Percentiles rank a stretch among this genome's conserved stretches.
These are phyloP conservation scores for Austroboletus niveus DNA, from an alignment of 1,284 basidiomycete genomes.

Conservation along the genomic window DNA sequence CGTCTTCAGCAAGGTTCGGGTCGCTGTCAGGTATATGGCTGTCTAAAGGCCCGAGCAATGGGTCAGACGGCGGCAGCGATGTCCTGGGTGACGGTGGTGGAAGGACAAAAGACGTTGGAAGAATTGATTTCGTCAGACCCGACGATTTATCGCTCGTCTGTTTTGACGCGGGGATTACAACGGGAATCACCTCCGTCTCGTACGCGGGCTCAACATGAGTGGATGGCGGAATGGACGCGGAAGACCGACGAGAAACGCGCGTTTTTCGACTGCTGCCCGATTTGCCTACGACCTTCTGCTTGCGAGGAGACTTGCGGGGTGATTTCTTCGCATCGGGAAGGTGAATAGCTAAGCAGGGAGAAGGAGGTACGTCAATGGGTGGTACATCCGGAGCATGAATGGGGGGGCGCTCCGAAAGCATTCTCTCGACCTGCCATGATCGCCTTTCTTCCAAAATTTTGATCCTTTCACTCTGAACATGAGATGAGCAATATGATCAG, in stretches of 20 bases:
- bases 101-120: constrained; percentile 65
- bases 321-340: constrained; percentile 33
- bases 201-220: constrained; percentile 50
- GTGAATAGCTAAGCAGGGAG: constrained; percentile 17
- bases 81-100: constrained; percentile 70
- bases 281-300: constrained; percentile 39
- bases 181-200: constrained; percentile 66
- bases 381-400: constrained; percentile 34
- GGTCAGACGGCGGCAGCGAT: constrained; percentile 43
- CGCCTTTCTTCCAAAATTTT: constrained; percentile 67
- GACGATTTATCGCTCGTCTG: constrained; percentile 19
- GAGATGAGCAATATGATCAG: constrained; percentile 4
- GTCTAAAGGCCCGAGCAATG: constrained; percentile 13
- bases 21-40: constrained; percentile 8
- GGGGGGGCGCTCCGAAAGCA: constrained; percentile 56
- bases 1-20: constrained; percentile 1
- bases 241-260: constrained; percentile 47
- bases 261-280: constrained; percentile 42
- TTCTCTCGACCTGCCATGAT: constrained; percentile 59
- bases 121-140: constrained; percentile 35
- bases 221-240: constrained; percentile 31
- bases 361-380: constrained; percentile 5
- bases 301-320: constrained; percentile 41
- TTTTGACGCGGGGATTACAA: constrained; percentile 29
- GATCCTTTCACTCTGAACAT: constrained; percentile 54